Evolutionary conservation across 768 basidiomycete species (phyloP).

Genomic region (Hebeloma cylindrosporum): DNA sequence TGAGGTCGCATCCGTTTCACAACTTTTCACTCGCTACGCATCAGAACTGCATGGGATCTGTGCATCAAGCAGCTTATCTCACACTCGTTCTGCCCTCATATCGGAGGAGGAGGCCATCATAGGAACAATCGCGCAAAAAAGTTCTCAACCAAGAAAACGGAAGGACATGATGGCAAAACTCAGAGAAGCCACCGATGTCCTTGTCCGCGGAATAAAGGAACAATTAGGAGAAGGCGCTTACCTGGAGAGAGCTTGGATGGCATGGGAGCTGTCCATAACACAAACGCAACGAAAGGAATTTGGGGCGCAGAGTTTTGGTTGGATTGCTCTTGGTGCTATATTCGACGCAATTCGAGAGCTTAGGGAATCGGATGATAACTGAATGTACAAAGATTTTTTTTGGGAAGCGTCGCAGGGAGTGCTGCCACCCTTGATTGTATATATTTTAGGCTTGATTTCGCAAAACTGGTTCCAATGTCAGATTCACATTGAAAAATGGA

Average conservation of each 20-base stretch:
- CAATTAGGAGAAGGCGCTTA: conserved; percentile 52
- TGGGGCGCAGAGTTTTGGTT: conserved; percentile 62
- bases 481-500: conserved; percentile 28
- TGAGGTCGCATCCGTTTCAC: conserved; percentile 28
- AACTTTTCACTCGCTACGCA: conserved; percentile 42
- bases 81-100: conserved; percentile 39
- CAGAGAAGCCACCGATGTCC: conserved; percentile 52
- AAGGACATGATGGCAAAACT: conserved; percentile 54
- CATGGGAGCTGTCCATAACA: conserved; percentile 46
- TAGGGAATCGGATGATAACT: conserved; percentile 33
- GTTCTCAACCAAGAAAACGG: conserved; percentile 54
- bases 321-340: conserved; percentile 55
- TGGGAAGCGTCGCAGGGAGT: background rate
- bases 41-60: conserved; percentile 51
- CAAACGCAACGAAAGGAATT: conserved; percentile 37
- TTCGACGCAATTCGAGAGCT: conserved; percentile 54
- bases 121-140: conserved; percentile 66
- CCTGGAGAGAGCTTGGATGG: conserved; percentile 52
- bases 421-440: background rate
- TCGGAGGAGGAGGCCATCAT: conserved; percentile 65
- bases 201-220: conserved; percentile 50
- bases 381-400: conserved; percentile 13
- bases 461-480: conserved; percentile 48
- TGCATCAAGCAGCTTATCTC: conserved; percentile 44
- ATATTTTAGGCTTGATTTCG: conserved; percentile 63